Evolutionary conservation across 306 rosid genomes (phyloP), one percentile per base, ranked within the genome.

Genomic region (Castanea crenata): DNA sequence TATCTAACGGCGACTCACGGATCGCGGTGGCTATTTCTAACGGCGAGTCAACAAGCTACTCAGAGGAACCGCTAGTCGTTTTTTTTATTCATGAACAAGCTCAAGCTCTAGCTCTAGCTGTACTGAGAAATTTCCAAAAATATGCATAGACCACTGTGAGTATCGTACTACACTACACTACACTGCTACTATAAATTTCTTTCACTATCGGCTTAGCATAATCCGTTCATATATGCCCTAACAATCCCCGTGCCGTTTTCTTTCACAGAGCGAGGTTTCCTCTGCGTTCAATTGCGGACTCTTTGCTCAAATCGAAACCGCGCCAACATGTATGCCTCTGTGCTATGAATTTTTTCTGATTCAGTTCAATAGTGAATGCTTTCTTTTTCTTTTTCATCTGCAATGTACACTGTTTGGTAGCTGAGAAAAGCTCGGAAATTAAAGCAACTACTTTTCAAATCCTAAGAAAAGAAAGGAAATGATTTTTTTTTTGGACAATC

Each of bases 241-340:
- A 6, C 3, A 55, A 0, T 55, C 4, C 41, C 27, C 80, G 6
- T 13, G 41, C 19, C 52, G 5, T n/a, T 38, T 79, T 3, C 18
- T 59, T 57, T 74, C 29, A 4, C 79, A 87, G 92, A 86, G 81
- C 85, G 68, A 81, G 80, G 76, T 27, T 73, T 76, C 69, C 82
- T 73, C 82, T 75, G 74, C 83, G 86, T 14, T 81, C 88, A 51
- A 75, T 80, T 38, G 58, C 57, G 41, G 78, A 75, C 6, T 81
- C 80, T 5, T 29, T 74, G 51, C 67, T 84, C 58, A 85, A 84
- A 80, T 87, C 84, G 1, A 77, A 82, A 70, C 57, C 85, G 76
- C 82, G 74, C 62, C 67, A 85, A 64, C 80, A 82, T 84, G 87
- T 76, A 80, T 73, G 68, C 46, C 67, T 58, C 57, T 68, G 7